Evolutionary conservation across 139 green algal species (phyloP), one percentile per base, ranked within the genome.

Genomic region (Limnomonas spitsbergensis): DNA sequence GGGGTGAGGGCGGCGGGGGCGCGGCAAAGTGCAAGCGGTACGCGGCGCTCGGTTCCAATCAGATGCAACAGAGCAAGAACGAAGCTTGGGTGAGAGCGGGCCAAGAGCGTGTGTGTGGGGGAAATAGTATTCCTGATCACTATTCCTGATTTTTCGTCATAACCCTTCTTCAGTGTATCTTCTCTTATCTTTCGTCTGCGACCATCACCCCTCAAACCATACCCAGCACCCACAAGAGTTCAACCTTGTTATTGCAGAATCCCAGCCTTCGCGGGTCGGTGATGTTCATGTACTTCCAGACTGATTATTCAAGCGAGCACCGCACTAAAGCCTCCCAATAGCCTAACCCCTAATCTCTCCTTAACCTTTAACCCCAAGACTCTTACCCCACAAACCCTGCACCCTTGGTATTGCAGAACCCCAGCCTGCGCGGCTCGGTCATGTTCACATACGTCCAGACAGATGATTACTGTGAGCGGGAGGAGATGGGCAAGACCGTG

Each of bases 361-460:
- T n/a, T n/a, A n/a, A n/a, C n/a, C n/a, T n/a, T n/a, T n/a, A n/a
- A n/a, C n/a, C n/a, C n/a, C n/a, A n/a, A n/a, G n/a, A n/a, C n/a
- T n/a, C n/a, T n/a, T n/a, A n/a, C n/a, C n/a, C n/a, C n/a, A n/a
- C n/a, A n/a, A n/a, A n/a, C n/a, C n/a, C n/a, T n/a, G n/a, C n/a
- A n/a, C n/a, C n/a, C n/a, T n/a, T n/a, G n/a, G n/a, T n/a, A n/a
- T n/a, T 56, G 14, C 75, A 84, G 79, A 66, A 86, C 36, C 77
- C 66, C 7, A 69, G 70, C 40, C 27, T 52, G 35, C 9, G 56
- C 4, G 87, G 84, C 67, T 81, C 75, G 26, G 32, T 88, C 20
- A 78, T 91, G 42, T 91, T 87, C 78, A 88, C 37, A 24, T 88
- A 88, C 77, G 80, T 90, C 4, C 82, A 90, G 52, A 82, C 76